Conservation (phyloP, 2,329 filamentous ascomycete genomes). For the Neofusicoccum cordaticola region DNA sequence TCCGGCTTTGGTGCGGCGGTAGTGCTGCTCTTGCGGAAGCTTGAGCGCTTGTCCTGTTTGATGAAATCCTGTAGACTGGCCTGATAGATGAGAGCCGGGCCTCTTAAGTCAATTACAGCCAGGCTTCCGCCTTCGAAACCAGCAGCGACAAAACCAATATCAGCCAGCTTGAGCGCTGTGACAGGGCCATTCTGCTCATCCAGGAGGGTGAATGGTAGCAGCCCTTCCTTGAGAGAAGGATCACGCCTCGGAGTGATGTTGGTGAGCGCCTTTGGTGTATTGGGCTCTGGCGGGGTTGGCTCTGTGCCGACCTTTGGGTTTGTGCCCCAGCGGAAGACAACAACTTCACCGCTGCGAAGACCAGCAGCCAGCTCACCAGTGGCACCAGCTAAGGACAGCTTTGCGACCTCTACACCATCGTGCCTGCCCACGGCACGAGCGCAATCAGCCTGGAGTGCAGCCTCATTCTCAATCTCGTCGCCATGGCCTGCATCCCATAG, state of each 20-base stretch:
- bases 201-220: conserved; percentile 77
- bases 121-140: conserved; percentile 82
- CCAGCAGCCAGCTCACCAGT: conserved; percentile 86
- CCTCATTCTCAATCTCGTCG: conserved; percentile 87
- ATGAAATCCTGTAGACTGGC: conserved; percentile 69
- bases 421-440: conserved; percentile 77
- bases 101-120: conserved; percentile 81
- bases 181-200: conserved; percentile 81
- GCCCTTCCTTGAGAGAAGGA: conserved; percentile 69
- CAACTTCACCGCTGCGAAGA: conserved; percentile 76
- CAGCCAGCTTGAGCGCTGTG: conserved; percentile 77
- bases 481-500: conserved; percentile 90
- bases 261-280: conserved; percentile 56
- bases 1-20: conserved; percentile 55
- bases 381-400: conserved; percentile 74
- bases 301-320: conserved; percentile 72
- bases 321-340: conserved; percentile 82
- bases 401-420: conserved; percentile 71
- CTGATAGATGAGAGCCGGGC: conserved; percentile 78
- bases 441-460: conserved; percentile 80
- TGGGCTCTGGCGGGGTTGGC: conserved; percentile 50
- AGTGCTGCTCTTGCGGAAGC: conserved; percentile 60
- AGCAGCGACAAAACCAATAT: conserved; percentile 85
- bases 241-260: conserved; percentile 74
- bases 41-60: conserved; percentile 72